Conservation (phyloP, 1,139 yeast genomes). For the Lodderomyces jiufengensis region DNA sequence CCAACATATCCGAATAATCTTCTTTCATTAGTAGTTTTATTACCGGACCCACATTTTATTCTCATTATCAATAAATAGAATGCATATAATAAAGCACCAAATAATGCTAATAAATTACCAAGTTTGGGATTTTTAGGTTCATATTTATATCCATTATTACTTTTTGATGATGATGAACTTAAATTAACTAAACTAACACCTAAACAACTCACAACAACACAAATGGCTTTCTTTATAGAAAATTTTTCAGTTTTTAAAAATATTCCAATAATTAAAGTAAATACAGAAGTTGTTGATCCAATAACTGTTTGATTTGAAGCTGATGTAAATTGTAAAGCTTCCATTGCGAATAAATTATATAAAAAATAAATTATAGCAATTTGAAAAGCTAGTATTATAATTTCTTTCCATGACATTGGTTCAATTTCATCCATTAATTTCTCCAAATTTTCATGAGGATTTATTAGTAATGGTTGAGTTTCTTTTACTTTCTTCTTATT, state of each 20-base stretch:
- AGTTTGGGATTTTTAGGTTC: constrained; percentile 38
- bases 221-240: constrained; percentile 38
- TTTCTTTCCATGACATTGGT: constrained; percentile 28
- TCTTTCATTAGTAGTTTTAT: constrained; percentile 44
- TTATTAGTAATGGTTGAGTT: constrained; percentile 2
- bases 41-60: constrained; percentile 33
- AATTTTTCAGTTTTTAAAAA: constrained; percentile 39
- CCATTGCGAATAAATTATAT: constrained; percentile 39
- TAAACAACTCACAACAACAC: constrained; percentile 41
- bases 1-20: constrained; percentile 49
- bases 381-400: constrained; percentile 33
- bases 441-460: not conserved
- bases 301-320: constrained; percentile 53
- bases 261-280: constrained; percentile 45
- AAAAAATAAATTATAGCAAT: constrained; percentile 40
- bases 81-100: constrained; percentile 48
- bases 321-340: constrained; percentile 45
- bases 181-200: constrained; percentile 50
- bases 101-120: constrained; percentile 45
- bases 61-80: constrained; percentile 43
- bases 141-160: constrained; percentile 18
- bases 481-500: not conserved
- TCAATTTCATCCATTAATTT: not conserved
- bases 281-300: constrained; percentile 50
- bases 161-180: constrained; percentile 25